Evolutionary conservation across 1,284 basidiomycete genomes (phyloP).

Genomic region (Melampsora americana): DNA sequence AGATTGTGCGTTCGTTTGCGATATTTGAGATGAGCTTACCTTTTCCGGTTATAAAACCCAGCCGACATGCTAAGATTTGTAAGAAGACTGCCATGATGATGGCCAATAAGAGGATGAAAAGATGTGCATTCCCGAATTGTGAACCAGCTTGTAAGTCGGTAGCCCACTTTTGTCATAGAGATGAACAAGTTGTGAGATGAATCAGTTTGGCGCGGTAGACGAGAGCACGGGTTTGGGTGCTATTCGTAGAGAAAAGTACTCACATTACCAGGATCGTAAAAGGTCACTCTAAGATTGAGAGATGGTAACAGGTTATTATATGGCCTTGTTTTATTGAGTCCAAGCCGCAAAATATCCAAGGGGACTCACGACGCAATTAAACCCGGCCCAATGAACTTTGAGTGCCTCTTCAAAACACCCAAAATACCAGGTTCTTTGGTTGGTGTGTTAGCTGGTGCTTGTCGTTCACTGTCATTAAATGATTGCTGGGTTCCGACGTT

Average conservation of each 20-base stretch:
- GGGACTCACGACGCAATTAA: conserved; percentile 29
- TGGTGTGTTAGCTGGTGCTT: neutral
- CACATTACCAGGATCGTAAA: conserved; percentile 41
- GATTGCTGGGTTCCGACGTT: neutral
- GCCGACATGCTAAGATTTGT: conserved; percentile 28
- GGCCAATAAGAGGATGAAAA: conserved; percentile 20
- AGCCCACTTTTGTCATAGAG: conserved; percentile 19
- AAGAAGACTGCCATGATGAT: conserved; percentile 27
- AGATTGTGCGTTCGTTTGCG: neutral
- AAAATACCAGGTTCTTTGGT: neutral
- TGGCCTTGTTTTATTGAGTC: neutral
- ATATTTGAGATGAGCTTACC: conserved; percentile 4
- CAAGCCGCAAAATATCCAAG: neutral
- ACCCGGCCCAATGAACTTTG: conserved; percentile 36
- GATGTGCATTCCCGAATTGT: conserved; percentile 23
- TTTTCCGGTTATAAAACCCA: conserved; percentile 36
- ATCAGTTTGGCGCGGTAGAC: neutral
- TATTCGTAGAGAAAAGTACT: neutral
- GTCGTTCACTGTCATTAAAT: neutral
- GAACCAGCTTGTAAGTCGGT: conserved; percentile 35
- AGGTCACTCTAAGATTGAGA: neutral
- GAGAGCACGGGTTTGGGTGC: too few relatives aligned
- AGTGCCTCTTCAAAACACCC: conserved; percentile 33
- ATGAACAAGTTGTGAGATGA: neutral
- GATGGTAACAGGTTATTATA: neutral